Evolutionary conservation across 2,329 filamentous ascomycete species (phyloP).

Genomic region (Alternaria brassicae): DNA sequence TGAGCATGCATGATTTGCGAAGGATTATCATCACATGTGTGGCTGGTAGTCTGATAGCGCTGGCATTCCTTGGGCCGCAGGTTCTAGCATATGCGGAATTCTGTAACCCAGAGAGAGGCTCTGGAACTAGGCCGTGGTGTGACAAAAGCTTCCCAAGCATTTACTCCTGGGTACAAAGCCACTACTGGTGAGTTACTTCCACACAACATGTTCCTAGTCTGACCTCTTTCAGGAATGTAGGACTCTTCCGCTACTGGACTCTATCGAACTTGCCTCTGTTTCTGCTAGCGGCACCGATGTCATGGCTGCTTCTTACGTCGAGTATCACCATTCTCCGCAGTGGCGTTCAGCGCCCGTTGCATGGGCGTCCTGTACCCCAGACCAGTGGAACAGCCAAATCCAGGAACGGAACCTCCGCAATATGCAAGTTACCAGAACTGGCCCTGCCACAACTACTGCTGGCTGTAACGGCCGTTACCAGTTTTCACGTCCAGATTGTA

Average conservation of each 20-base stretch:
- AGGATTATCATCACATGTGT: slow-evolving; percentile 66
- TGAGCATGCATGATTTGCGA: slow-evolving; percentile 53
- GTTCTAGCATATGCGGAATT: slow-evolving; percentile 75
- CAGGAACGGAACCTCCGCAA: slow-evolving; percentile 7
- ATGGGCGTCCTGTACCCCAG: slow-evolving; percentile 26
- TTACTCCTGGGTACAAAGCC: slow-evolving; percentile 84
- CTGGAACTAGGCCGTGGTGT: slow-evolving; percentile 73
- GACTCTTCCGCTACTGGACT: slow-evolving; percentile 91
- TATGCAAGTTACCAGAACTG: slow-evolving; percentile 53
- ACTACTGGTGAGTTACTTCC: slow-evolving; percentile 78
- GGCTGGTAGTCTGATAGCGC: slow-evolving; percentile 71
- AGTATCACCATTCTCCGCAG: slow-evolving; percentile 49
- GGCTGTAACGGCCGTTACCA: slow-evolving; percentile 73
- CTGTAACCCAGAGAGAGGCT: slow-evolving; percentile 36
- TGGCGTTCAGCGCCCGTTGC: slow-evolving; percentile 51
- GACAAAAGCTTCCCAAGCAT: slow-evolving; percentile 76
- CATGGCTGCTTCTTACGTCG: slow-evolving; percentile 71
- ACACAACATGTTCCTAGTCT: slow-evolving; percentile 1
- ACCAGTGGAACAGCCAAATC: slow-evolving; percentile 14
- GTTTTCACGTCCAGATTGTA: slow-evolving; percentile 93
- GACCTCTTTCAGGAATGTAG: slow-evolving; percentile 73
- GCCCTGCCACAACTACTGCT: slow-evolving; percentile 77
- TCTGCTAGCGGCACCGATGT: slow-evolving; percentile 78
- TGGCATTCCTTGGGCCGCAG: slow-evolving; percentile 77
- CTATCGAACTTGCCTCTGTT: slow-evolving; percentile 86